phyloP scores from a whole-genome alignment of 2,329 filamentous ascomycete genomes.

The Clonostachys byssicola region DNA sequence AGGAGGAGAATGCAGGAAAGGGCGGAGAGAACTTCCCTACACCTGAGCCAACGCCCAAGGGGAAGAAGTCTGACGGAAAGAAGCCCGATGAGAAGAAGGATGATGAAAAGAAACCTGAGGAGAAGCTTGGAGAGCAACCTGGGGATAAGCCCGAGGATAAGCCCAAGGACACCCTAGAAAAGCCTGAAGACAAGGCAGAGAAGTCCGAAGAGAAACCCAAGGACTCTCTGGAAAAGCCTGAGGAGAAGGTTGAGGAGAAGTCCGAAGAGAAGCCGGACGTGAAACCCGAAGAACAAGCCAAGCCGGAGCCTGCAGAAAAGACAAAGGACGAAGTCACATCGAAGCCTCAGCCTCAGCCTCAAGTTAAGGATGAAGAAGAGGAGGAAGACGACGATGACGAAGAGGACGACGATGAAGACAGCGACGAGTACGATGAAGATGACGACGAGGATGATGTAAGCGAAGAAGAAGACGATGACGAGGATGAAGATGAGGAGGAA shows the following conservation, averaged over 20 bases:
- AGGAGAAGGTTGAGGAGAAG: not conserved
- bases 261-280: not conserved
- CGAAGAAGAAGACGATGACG: conserved; percentile 1
- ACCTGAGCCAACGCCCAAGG: no score
- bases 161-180: no score
- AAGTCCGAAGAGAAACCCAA: not conserved
- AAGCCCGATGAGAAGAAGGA: not conserved
- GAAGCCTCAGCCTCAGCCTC: no score
- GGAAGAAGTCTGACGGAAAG: not conserved
- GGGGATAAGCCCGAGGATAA: not conserved
- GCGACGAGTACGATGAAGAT: not conserved
- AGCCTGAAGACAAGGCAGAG: no score
- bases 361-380: not conserved
- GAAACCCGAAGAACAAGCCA: no score
- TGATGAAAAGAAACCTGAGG: not conserved
- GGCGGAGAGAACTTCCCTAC: not conserved
- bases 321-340: no score
- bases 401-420: not conserved
- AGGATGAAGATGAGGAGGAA: conserved; percentile 1
- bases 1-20: conserved; percentile 1
- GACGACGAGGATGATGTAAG: conserved; percentile 2
- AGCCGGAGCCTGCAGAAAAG: no score
- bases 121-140: not conserved
- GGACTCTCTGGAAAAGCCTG: not conserved
- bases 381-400: not conserved